Percentiles rank a stretch among this genome's conserved stretches.
Conservation (phyloP, 306 rosid genomes). For the Lagenaria siceraria region DNA sequence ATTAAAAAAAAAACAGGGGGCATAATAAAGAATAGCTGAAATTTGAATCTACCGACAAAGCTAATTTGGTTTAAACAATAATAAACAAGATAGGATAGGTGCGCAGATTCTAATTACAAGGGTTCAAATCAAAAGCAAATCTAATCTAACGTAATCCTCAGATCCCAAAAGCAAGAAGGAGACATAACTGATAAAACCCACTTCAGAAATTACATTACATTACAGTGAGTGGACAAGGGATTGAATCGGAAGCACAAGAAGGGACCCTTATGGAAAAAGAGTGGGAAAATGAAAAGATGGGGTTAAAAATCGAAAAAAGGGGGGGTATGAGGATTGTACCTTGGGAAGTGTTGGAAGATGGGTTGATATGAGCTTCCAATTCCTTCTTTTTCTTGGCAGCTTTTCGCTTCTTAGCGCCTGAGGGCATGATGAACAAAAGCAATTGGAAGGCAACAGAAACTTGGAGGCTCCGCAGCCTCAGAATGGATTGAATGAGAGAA, state of each 20-base stretch:
- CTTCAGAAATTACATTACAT: not conserved
- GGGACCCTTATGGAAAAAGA: not conserved
- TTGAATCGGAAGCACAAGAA: not conserved
- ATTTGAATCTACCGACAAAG: not conserved
- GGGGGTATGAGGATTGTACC: constrained; percentile 17
- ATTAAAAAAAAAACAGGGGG: not conserved
- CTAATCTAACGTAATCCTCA: not conserved
- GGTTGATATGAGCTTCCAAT: constrained; percentile 26
- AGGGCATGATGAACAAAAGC: constrained; percentile 40
- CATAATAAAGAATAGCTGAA: not conserved
- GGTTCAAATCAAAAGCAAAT: not conserved
- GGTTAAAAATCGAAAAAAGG: not conserved
- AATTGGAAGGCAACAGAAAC: not conserved
- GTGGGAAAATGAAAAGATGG: not conserved
- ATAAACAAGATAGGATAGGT: not conserved
- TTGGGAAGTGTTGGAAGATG: constrained; percentile 28
- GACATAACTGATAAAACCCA: not conserved
- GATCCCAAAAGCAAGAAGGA: not conserved
- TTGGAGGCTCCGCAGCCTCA: not conserved
- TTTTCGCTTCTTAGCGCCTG: constrained; percentile 31
- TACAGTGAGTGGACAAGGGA: not conserved
- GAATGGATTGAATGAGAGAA: not conserved
- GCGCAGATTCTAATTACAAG: not conserved
- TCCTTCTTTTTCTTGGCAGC: constrained; percentile 32
- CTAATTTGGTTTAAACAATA: not conserved